Base-by-base conservation (phyloP, 345 rosid genomes). In the Chamaenerion angustifolium region DNA sequence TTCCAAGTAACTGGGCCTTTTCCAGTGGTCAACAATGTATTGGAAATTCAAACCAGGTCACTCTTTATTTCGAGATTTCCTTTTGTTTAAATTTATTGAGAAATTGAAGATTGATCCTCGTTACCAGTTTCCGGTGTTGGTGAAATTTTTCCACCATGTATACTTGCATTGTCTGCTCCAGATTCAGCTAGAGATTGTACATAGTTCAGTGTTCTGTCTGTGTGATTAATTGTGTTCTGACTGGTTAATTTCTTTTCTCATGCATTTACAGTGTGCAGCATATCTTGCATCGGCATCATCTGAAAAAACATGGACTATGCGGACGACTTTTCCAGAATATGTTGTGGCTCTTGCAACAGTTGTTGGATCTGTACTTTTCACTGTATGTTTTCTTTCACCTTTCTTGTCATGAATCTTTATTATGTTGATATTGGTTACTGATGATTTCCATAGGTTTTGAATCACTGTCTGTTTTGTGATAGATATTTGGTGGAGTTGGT, bases 401-500 rank as follows among this genome's bases (percentile, higher is more conserved):
- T 8, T 25, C 40, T 35, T 5, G 8, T 7, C 37, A 31, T 43
- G 40, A 54, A 17, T 15, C 42, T 15, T 16, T 43, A 12, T 43
- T 50, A 3, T 31, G 37, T 5, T 31, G 3, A 7, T 5, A 31
- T 31, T 31, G 37, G 37, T 31, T 31, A 31, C 37, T 31, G 37
- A 8, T 5, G 37, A 31, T 5, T 31, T 31, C 8, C 37, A 31
- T 31, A 35, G 14, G 21, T 4, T 3, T n/a, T 8, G 14, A 12
- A 25, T 11, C 12, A 16, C 6, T 18, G 15, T 6, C 27, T 43
- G 13, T 15, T 56, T 56, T 56, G 58, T 15, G 31, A 56, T 76
- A 90, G 98, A 90, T 90, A 60, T 90, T 90, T 66, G 98, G 98
- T 54, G 98, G 98, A 54, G 95, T 90, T 62, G 98, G 98, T 57